Evolutionary conservation across 495 filamentous ascomycete genomes (phyloP).

Genomic region (Apiosordaria backusii): DNA sequence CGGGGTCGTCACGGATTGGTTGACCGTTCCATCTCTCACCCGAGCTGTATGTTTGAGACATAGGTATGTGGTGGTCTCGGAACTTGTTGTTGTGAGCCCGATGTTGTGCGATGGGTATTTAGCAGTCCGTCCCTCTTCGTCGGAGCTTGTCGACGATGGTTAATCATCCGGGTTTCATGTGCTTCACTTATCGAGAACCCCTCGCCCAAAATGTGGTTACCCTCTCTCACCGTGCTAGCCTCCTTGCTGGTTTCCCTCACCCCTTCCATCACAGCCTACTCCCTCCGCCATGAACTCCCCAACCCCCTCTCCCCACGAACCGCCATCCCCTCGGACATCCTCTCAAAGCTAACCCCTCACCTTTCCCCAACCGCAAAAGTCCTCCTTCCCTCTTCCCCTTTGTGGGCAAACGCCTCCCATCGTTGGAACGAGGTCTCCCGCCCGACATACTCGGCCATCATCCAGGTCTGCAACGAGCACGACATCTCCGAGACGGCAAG

Average conservation of each 20-base stretch:
- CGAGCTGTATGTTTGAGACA: not conserved
- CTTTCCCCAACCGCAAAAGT: not conserved
- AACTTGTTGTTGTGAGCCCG: not conserved
- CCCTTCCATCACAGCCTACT: too few relatives aligned
- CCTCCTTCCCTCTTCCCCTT: not conserved
- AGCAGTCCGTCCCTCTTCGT: not conserved
- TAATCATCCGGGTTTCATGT: not conserved
- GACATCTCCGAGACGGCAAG: constrained; percentile 47
- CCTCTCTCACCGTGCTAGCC: not conserved
- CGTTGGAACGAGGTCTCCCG: not conserved
- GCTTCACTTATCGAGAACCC: not conserved
- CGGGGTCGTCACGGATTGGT: not conserved
- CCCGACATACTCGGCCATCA: constrained; percentile 30
- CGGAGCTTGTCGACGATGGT: not conserved
- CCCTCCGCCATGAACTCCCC: too few relatives aligned
- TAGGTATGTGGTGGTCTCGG: not conserved
- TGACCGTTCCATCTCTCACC: not conserved
- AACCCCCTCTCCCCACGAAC: not conserved
- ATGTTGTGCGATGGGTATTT: not conserved
- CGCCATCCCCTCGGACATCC: not conserved
- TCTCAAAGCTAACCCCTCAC: not conserved
- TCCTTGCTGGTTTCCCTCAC: too few relatives aligned
- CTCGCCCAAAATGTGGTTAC: not conserved
- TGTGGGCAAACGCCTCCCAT: not conserved
- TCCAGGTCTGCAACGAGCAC: constrained; percentile 46